A percentile compares a stretch with the other conserved stretches of the same genome.
phyloP scores from a whole-genome alignment of 73 alveolate species.

The Paramecium primaurelia region DNA sequence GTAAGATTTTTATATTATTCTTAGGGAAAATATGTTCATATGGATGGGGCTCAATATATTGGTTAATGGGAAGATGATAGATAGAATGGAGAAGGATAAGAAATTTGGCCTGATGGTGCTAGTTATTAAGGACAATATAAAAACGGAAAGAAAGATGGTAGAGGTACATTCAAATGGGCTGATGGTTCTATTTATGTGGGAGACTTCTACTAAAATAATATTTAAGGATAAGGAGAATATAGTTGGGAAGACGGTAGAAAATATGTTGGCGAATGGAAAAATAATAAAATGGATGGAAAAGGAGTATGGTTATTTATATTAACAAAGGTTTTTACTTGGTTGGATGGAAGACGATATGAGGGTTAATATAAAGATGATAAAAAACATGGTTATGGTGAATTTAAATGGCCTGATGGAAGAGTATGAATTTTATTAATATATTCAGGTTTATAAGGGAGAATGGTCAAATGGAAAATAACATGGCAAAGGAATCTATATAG shows the following conservation, averaged over 20 bases:
- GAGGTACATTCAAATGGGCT: conserved; percentile 73
- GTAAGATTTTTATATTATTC: not conserved
- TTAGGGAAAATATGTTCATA: conserved; percentile 70
- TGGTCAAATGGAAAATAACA: conserved; percentile 63
- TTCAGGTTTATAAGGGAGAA: conserved; percentile 58
- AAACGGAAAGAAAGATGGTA: conserved; percentile 71
- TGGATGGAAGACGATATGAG: conserved; percentile 73
- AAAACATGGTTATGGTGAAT: conserved; percentile 61
- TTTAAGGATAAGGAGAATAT: conserved; percentile 77
- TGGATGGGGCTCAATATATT: conserved; percentile 74
- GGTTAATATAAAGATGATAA: conserved; percentile 76
- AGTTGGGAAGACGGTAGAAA: conserved; percentile 81
- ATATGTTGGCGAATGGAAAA: conserved; percentile 77
- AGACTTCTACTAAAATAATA: conserved; percentile 68
- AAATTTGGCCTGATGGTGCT: conserved; percentile 80
- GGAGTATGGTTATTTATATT: conserved; percentile 17
- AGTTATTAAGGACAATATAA: conserved; percentile 67
- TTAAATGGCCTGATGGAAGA: conserved; percentile 49
- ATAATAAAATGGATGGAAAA: conserved; percentile 79
- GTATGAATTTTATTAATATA: conserved; percentile 20
- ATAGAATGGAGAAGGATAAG: conserved; percentile 75
- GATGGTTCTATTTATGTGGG: conserved; percentile 75
- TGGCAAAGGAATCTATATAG: conserved; percentile 57
- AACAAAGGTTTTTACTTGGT: conserved; percentile 65
- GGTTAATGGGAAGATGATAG: conserved; percentile 75